Evolutionary conservation across 2,329 filamentous ascomycete species (phyloP).

Genomic region (Colletotrichum australisinense): DNA sequence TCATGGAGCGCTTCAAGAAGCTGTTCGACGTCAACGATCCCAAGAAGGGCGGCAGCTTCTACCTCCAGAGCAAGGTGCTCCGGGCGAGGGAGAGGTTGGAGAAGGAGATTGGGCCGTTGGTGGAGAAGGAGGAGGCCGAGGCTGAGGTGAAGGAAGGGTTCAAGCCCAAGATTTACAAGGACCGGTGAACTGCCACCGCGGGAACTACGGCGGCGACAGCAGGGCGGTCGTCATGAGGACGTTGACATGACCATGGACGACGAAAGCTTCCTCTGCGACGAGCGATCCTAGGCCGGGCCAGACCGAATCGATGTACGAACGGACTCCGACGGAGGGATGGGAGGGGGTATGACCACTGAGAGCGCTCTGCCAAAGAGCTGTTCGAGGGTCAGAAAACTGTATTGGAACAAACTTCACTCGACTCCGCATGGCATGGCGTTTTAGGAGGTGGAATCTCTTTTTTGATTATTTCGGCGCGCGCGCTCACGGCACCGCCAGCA

Average conservation of each 20-base stretch:
- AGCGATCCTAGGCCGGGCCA: background rate
- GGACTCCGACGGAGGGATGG: background rate
- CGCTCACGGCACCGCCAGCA: constrained; percentile 29
- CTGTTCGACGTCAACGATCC: constrained; percentile 96
- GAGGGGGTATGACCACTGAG: background rate
- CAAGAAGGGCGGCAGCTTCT: constrained; percentile 96
- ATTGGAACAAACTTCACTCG: constrained; percentile 38
- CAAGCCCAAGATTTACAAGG: constrained; percentile 96
- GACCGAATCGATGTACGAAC: background rate
- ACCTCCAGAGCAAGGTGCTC: constrained; percentile 96
- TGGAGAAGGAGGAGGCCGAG: constrained; percentile 78
- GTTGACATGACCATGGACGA: background rate
- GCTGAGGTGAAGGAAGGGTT: constrained; percentile 86
- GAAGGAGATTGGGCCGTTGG: constrained; percentile 79
- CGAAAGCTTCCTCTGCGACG: background rate
- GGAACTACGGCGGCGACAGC: background rate
- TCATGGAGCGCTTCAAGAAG: constrained; percentile 90
- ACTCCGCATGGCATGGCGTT: constrained; percentile 39
- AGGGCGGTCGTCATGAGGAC: background rate
- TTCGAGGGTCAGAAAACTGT: constrained; percentile 15
- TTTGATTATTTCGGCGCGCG: constrained; percentile 14
- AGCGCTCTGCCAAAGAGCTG: background rate
- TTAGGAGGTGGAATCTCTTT: constrained; percentile 14
- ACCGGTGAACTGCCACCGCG: constrained; percentile 49
- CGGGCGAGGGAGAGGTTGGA: constrained; percentile 93